These are phyloP conservation scores for Citrullus colocynthis DNA, from an alignment of 306 rosid genomes.

Conservation along the genomic window DNA sequence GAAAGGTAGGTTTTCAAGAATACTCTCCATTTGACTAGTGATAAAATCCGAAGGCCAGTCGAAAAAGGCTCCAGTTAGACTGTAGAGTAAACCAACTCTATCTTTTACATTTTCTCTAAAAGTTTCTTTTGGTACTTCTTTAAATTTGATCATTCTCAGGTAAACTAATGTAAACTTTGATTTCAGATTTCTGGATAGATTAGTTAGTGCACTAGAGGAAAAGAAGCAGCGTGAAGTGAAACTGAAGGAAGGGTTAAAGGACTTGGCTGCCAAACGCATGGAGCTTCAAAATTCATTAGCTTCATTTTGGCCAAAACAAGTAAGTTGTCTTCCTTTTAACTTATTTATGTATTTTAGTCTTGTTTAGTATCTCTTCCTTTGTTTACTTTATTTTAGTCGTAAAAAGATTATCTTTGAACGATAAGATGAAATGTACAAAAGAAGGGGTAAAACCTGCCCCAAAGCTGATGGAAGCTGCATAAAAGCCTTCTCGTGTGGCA, in stretches of 20 bases:
- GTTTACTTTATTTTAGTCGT: neutral
- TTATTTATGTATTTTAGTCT: neutral
- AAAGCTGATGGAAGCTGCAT: neutral
- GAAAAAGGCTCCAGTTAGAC: neutral
- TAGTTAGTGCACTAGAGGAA: conserved; percentile 70
- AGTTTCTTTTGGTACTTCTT: neutral
- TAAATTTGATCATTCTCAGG: neutral
- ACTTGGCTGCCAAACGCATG: conserved; percentile 69
- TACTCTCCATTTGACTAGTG: neutral
- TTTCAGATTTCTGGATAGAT: conserved; percentile 79
- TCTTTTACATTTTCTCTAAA: neutral
- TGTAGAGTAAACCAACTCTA: neutral
- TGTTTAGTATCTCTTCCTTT: neutral
- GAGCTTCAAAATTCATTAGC: conserved; percentile 86
- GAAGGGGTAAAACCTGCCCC: neutral
- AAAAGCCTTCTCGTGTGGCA: neutral
- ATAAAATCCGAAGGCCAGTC: neutral
- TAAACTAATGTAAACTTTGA: conserved; percentile 10
- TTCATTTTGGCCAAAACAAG: conserved; percentile 89
- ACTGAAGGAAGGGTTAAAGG: conserved; percentile 78
- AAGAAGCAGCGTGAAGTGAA: conserved; percentile 83
- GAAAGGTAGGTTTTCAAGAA: neutral
- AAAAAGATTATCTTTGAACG: neutral
- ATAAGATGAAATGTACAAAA: neutral
- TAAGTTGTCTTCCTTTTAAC: conserved; percentile 14